A percentile compares a stretch with the other conserved stretches of the same genome.
Conservation (phyloP, 371 early-diverging fungal genomes). For the Mortierella sp. region DNA sequence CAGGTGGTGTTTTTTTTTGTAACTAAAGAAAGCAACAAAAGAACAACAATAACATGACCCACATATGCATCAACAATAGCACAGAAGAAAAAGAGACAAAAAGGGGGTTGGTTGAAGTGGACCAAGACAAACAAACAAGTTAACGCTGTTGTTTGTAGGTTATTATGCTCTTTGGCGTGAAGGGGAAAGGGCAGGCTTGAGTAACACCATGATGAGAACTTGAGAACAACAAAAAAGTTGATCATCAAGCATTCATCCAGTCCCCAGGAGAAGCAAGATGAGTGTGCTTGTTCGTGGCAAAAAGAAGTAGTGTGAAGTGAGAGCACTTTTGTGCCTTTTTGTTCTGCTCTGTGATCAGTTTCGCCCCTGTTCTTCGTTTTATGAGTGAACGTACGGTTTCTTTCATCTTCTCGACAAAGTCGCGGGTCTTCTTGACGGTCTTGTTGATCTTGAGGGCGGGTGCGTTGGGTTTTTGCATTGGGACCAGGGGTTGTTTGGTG, state of each 20-base stretch:
- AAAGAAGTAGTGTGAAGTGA: not conserved
- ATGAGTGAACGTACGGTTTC: constrained; percentile 60
- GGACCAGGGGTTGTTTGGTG: constrained; percentile 40
- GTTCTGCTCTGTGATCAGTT: constrained; percentile 9
- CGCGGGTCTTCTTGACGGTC: constrained; percentile 62
- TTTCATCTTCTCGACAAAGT: constrained; percentile 75
- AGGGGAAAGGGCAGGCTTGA: no score
- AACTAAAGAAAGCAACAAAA: no score
- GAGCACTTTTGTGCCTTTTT: not conserved
- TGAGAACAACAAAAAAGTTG: not conserved
- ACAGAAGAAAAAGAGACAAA: no score
- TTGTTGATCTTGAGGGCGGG: constrained; percentile 53
- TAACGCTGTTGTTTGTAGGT: no score
- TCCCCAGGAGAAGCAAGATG: not conserved
- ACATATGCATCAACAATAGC: not conserved
- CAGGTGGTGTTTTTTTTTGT: no score
- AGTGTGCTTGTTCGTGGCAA: constrained; percentile 1
- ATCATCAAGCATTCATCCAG: not conserved
- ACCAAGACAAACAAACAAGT: no score
- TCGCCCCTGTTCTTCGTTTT: not conserved
- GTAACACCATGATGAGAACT: not conserved
- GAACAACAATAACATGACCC: no score
- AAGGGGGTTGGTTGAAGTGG: no score
- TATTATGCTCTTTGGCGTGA: no score
- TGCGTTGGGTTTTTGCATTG: constrained; percentile 50